Conservation (phyloP, 78 protist species). For the Speleostelium caveatum region DNA sequence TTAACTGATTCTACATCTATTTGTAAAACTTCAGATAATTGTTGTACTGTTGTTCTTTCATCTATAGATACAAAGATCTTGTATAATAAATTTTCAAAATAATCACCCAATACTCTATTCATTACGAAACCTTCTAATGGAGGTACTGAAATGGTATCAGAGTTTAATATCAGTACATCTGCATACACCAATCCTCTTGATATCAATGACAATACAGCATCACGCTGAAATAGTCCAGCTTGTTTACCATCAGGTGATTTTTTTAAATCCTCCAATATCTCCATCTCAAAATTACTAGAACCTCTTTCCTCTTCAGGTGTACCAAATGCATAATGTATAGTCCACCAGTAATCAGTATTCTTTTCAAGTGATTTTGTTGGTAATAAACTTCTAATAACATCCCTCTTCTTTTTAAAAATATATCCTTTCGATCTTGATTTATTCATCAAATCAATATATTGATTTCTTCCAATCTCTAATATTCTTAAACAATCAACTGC, state of each 20-base stretch:
- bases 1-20: slow-evolving; percentile 68
- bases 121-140: slow-evolving; percentile 95
- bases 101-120: slow-evolving; percentile 93
- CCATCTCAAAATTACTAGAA: slow-evolving; percentile 16
- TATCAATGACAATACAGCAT: slow-evolving; percentile 37
- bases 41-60: slow-evolving; percentile 91
- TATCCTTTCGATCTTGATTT: slow-evolving; percentile 72
- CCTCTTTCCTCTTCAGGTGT: slow-evolving; percentile 32
- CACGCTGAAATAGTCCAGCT: slow-evolving; percentile 61
- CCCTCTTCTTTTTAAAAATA: slow-evolving; percentile 76
- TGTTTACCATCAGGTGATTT: slow-evolving; percentile 19
- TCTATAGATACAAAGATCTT: slow-evolving; percentile 93
- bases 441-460: slow-evolving; percentile 85
- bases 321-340: background rate
- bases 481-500: slow-evolving; percentile 85
- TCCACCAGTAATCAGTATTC: slow-evolving; percentile 85
- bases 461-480: slow-evolving; percentile 82
- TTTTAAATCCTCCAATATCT: slow-evolving; percentile 25
- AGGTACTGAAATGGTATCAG: slow-evolving; percentile 85
- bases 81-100: slow-evolving; percentile 92
- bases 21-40: slow-evolving; percentile 85
- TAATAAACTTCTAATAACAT: slow-evolving; percentile 50
- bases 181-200: slow-evolving; percentile 69
- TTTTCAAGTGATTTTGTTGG: slow-evolving; percentile 70
- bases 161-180: slow-evolving; percentile 67